A percentile compares a stretch with the other conserved stretches of the same genome.
phyloP scores from a whole-genome alignment of 495 filamentous ascomycete genomes.

The Saxophila tyrrhenica region DNA sequence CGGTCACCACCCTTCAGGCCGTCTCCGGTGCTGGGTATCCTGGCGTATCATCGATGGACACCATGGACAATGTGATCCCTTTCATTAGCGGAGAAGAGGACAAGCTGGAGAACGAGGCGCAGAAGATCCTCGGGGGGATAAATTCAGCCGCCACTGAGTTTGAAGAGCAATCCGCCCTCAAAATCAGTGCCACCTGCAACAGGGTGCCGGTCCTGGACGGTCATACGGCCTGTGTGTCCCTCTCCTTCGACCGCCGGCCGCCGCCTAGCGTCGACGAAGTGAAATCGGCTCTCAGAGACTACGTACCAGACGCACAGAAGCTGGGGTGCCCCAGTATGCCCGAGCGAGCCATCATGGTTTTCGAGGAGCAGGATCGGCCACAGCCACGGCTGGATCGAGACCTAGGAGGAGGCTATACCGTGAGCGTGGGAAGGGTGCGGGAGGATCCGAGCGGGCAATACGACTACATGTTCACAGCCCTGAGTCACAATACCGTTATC shows the following conservation, averaged over 20 bases:
- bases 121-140: constrained; percentile 34
- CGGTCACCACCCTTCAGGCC: constrained; percentile 36
- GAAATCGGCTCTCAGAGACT: constrained; percentile 33
- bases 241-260: constrained; percentile 29
- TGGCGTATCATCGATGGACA: constrained; percentile 37
- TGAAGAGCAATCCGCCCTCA: constrained; percentile 26
- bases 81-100: constrained; percentile 36
- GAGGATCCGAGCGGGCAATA: constrained; percentile 30
- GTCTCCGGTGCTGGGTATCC: constrained; percentile 36
- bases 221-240: constrained; percentile 34
- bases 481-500: constrained; percentile 57
- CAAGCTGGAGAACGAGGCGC: constrained; percentile 33
- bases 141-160: constrained; percentile 28
- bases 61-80: constrained; percentile 36
- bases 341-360: constrained; percentile 32
- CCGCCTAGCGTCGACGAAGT: constrained; percentile 32
- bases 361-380: constrained; percentile 34
- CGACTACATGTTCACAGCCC: constrained; percentile 27
- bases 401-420: constrained; percentile 34
- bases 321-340: constrained; percentile 33
- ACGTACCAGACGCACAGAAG: constrained; percentile 32
- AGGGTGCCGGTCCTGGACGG: constrained; percentile 35
- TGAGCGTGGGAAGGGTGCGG: constrained; percentile 32
- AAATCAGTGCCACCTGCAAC: constrained; percentile 31
- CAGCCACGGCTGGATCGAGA: constrained; percentile 35